Conservation (phyloP, 768 basidiomycete genomes). For the Pholiota molesta region DNA sequence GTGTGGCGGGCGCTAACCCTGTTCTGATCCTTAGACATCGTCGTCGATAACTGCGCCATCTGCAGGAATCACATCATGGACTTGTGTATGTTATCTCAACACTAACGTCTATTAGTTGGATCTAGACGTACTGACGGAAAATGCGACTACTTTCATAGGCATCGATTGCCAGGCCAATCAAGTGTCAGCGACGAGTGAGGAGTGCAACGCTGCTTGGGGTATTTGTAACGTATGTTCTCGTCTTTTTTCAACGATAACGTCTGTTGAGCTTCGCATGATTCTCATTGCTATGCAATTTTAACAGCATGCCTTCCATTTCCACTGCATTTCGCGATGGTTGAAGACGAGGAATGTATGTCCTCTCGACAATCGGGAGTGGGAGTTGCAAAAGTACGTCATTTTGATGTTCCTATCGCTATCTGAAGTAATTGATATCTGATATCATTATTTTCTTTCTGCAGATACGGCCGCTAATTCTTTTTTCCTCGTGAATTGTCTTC, state of each 20-base stretch:
- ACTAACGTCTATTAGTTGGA: not conserved
- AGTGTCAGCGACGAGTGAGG: constrained; percentile 94
- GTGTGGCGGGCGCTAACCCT: constrained; percentile 15
- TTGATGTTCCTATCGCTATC: not conserved
- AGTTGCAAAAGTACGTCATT: constrained; percentile 86
- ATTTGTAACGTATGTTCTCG: constrained; percentile 84
- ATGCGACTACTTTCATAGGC: constrained; percentile 50
- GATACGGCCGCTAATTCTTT: constrained; percentile 43
- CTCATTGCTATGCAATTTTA: constrained; percentile 6
- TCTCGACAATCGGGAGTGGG: constrained; percentile 95
- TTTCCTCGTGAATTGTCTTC: not conserved
- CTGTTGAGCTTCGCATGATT: not conserved
- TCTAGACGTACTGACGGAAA: not conserved
- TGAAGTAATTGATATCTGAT: not conserved
- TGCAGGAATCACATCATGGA: constrained; percentile 99
- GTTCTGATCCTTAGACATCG: constrained; percentile 70
- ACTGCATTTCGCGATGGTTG: constrained; percentile 98
- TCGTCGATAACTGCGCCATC: constrained; percentile 99
- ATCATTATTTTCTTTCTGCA: constrained; percentile 17
- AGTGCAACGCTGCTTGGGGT: constrained; percentile 98
- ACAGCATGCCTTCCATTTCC: constrained; percentile 99
- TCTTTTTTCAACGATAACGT: not conserved
- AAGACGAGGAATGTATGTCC: constrained; percentile 98
- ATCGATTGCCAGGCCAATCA: constrained; percentile 99
- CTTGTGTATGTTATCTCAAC: constrained; percentile 69